Evolutionary conservation across 202 grass and related monocot species (phyloP).

Genomic region (Cymbopogon flexuosus): DNA sequence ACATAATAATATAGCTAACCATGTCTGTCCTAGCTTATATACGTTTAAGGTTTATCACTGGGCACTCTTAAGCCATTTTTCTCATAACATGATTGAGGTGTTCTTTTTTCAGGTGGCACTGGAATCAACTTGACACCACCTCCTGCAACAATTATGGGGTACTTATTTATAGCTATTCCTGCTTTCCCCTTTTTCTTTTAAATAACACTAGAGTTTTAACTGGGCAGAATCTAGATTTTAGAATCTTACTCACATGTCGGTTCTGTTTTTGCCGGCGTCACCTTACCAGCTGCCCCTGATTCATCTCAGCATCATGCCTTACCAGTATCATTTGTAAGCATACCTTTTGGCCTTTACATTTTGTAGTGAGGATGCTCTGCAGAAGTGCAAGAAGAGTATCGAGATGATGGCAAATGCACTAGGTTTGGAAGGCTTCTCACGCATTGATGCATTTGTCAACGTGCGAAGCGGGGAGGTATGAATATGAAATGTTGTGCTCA

Average conservation of each 20-base stretch:
- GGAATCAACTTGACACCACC: conserved; percentile 97
- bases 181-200: background rate
- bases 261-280: background rate
- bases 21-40: background rate
- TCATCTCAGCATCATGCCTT: background rate
- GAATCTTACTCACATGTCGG: background rate
- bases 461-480: conserved; percentile 69
- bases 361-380: conserved; percentile 57
- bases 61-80: background rate
- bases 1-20: background rate
- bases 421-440: conserved; percentile 77
- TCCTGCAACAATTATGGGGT: conserved; percentile 75
- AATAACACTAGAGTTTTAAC: background rate
- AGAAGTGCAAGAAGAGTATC: conserved; percentile 64
- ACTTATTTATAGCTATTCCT: background rate
- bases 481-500: background rate
- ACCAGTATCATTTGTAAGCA: background rate
- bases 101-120: conserved; percentile 65
- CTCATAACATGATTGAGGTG: background rate
- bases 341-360: background rate
- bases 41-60: background rate
- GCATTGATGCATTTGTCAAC: conserved; percentile 83
- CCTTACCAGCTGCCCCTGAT: background rate
- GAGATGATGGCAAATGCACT: conserved; percentile 63
- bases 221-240: background rate